These are phyloP conservation scores for Fusarium tupiense DNA, from an alignment of 2,329 filamentous ascomycete genomes.

Conservation along the genomic window DNA sequence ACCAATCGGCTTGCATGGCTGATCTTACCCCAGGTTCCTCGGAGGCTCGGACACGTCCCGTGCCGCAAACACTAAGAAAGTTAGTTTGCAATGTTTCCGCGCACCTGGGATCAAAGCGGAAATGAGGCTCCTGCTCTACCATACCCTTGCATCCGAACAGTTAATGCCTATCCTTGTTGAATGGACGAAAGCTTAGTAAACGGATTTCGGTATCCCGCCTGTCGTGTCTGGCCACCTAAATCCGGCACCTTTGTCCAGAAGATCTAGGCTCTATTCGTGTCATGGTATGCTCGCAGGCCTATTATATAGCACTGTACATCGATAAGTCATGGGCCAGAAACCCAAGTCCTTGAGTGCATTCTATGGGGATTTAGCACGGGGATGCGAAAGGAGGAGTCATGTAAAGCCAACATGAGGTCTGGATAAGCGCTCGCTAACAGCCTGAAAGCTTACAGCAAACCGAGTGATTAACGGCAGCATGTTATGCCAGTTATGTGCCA, in stretches of 20 bases:
- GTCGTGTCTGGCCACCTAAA: not conserved
- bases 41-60: not conserved
- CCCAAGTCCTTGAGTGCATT: too few species aligned
- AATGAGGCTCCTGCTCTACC: not conserved
- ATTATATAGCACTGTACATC: accelerated
- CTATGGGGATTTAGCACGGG: too few species aligned
- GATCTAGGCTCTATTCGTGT: not conserved
- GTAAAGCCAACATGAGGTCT: too few species aligned
- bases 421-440: too few species aligned
- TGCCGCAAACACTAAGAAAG: not conserved
- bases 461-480: too few species aligned
- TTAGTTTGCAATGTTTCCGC: not conserved
- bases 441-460: too few species aligned
- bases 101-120: not conserved
- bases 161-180: not conserved
- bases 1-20: not conserved
- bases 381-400: too few species aligned
- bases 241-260: not conserved
- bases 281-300: not conserved
- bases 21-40: accelerated
- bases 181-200: not conserved
- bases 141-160: not conserved
- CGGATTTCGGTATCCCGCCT: too few species aligned
- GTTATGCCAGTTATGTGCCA: accelerated
- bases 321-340: not conserved